A percentile compares a stretch with the other conserved stretches of the same genome.
phyloP scores from a whole-genome alignment of 2,329 filamentous ascomycete species.

The Ophiostoma fasciatum region DNA sequence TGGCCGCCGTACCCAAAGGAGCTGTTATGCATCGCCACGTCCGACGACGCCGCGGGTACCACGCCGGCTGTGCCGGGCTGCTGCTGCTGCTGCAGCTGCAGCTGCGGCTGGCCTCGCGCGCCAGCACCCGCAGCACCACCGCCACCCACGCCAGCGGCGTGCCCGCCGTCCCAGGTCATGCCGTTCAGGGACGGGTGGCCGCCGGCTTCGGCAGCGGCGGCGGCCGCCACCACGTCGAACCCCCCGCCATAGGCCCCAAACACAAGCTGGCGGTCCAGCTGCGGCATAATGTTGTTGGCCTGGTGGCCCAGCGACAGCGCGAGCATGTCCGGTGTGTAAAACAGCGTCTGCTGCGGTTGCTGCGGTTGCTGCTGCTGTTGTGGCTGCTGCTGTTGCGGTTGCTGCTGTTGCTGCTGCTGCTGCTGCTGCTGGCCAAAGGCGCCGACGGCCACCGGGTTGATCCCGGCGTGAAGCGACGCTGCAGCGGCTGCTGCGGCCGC shows the following conservation, averaged over 20 bases:
- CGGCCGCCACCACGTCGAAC: constrained; percentile 25
- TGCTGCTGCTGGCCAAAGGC: no score
- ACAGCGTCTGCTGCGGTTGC: constrained; percentile 29
- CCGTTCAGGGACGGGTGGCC: constrained; percentile 27
- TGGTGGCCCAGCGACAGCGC: constrained; percentile 34
- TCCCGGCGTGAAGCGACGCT: no score
- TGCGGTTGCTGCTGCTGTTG: constrained; percentile 13
- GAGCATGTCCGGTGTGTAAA: constrained; percentile 42
- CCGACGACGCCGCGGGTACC: no score
- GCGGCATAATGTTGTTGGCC: constrained; percentile 39
- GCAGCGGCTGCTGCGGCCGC: no score
- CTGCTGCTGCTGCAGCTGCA: no score
- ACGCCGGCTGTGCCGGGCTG: no score
- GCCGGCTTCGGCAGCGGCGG: constrained; percentile 22
- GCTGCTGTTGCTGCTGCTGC: constrained; percentile 22
- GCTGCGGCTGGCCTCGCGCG: constrained; percentile 4
- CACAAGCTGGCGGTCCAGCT: constrained; percentile 62
- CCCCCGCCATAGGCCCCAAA: constrained; percentile 54
- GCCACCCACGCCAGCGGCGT: neutral
- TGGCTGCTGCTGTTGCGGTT: neutral
- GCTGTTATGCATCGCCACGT: constrained; percentile 11
- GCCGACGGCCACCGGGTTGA: no score
- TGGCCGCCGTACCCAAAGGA: constrained; percentile 18
- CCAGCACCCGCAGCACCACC: constrained; percentile 9
- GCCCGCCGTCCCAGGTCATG: constrained; percentile 24